Conservation (phyloP, 2,329 filamentous ascomycete genomes). For the Aureobasidium sp. region DNA sequence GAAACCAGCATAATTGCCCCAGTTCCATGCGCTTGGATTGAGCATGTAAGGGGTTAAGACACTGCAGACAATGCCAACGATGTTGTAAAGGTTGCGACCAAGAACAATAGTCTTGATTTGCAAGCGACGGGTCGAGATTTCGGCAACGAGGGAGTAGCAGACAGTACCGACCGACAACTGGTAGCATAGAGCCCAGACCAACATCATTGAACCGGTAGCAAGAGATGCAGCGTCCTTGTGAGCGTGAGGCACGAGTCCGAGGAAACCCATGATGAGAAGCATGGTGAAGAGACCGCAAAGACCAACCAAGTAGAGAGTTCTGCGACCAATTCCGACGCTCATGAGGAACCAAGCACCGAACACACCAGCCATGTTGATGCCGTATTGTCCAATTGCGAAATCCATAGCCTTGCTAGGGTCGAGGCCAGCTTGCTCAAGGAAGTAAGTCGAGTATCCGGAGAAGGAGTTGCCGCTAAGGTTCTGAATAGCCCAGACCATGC, state of each 20-base stretch:
- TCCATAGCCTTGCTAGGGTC: constrained; percentile 33
- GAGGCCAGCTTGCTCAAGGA: constrained; percentile 40
- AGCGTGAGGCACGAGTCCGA: constrained; percentile 58
- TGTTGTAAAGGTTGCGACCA: constrained; percentile 66
- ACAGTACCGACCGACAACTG: constrained; percentile 84
- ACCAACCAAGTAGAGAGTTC: constrained; percentile 67
- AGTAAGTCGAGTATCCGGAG: constrained; percentile 41
- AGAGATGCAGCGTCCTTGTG: constrained; percentile 55
- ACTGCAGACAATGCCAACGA: constrained; percentile 72
- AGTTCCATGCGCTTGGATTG: constrained; percentile 79
- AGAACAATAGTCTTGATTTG: constrained; percentile 90
- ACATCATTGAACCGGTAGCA: constrained; percentile 78
- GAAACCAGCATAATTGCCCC: constrained; percentile 79
- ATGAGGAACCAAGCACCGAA: constrained; percentile 77
- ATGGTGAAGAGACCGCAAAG: constrained; percentile 64
- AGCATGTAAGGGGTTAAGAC: constrained; percentile 89
- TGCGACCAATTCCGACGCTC: constrained; percentile 58
- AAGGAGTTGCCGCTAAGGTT: constrained; percentile 40
- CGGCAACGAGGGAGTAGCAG: constrained; percentile 79
- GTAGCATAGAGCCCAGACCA: constrained; percentile 73
- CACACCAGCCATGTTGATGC: constrained; percentile 69
- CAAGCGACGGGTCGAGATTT: constrained; percentile 71
- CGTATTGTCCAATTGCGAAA: constrained; percentile 48
- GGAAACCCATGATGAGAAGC: constrained; percentile 76
- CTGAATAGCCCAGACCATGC: constrained; percentile 43